Conservation (phyloP, 1,284 basidiomycete species). For the Anthracocystis walkeri region DNA sequence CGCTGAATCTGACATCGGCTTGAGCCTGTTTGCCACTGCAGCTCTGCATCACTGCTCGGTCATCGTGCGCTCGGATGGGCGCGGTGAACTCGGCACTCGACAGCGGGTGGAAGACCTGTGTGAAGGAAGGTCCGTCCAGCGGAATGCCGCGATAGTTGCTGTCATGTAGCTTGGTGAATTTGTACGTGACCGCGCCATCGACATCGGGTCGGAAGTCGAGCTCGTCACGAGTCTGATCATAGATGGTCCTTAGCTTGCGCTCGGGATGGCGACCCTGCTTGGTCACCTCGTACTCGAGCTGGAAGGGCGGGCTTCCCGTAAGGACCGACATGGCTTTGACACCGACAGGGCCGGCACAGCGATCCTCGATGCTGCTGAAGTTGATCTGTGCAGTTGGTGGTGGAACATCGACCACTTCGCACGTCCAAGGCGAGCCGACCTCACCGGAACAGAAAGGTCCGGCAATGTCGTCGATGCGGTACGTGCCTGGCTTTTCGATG, state of each 20-base stretch:
- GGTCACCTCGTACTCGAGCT: slow-evolving; percentile 81
- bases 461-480: slow-evolving; percentile 79
- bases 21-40: slow-evolving; percentile 62
- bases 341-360: slow-evolving; percentile 91
- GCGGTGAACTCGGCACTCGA: slow-evolving; percentile 63
- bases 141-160: slow-evolving; percentile 80
- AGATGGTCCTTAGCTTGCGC: slow-evolving; percentile 73
- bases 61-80: slow-evolving; percentile 37
- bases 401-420: slow-evolving; percentile 72
- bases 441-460: slow-evolving; percentile 77
- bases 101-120: slow-evolving; percentile 65
- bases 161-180: slow-evolving; percentile 84
- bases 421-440: slow-evolving; percentile 61
- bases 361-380: slow-evolving; percentile 86
- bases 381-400: slow-evolving; percentile 83
- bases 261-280: slow-evolving; percentile 71
- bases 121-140: slow-evolving; percentile 65
- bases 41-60: slow-evolving; percentile 61
- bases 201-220: slow-evolving; percentile 86
- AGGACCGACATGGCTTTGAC: slow-evolving; percentile 87
- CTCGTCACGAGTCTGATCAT: slow-evolving; percentile 82
- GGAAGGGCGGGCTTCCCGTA: slow-evolving; percentile 91
- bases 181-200: slow-evolving; percentile 89
- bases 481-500: slow-evolving; percentile 79
- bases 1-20: slow-evolving; percentile 61